Base-by-base conservation (phyloP, 768 basidiomycete genomes). In the Pleurotus tuoliensis region DNA sequence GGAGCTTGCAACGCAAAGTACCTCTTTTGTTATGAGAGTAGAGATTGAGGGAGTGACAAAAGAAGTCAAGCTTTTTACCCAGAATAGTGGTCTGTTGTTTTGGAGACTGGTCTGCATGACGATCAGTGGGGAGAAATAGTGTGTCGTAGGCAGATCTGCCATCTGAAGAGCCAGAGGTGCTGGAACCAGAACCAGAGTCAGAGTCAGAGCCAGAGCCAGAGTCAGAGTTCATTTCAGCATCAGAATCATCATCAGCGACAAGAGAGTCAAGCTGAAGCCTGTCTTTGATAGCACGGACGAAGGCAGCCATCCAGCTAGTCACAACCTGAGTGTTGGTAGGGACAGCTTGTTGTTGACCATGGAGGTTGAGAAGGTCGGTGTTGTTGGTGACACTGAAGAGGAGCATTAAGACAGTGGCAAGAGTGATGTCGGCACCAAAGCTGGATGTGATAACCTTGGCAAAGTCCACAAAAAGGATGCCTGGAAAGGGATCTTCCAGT, bases 361-460 rank as follows among this genome's bases (percentile, higher is more conserved):
- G 46, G 9, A 56, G 30, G 38, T 46, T 46, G n/a, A 56, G 45
- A 45, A 56, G 34, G 20, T 56, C 55, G 16, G 46, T 16, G 39
- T 56, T 56, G 18, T 39, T 37, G 15, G 37, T 56, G 15, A 56
- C 13, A 13, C 27, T 34, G 25, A 56, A 48, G 13, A 56, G 45
- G 5, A 48, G n/a, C 45, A 47, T 56, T 3, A 56, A 34, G 20
- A 56, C 55, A 4, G 55, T 56, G 34, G 55, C 25, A 18, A 56
- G 45, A 5, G 20, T 27, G 43, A 56, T 56, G 13, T 56, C 30
- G 1, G 37, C 12, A 20, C 45, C 47, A 47, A 56, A 56, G 13
- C n/a, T 18, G 30, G 24, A 18, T 5, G 1, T 27, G 24, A 56
- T 34, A 1, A 22, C 27, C 1, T 46, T 20, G 24, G 45, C 34